Evolutionary conservation across 1,284 basidiomycete species (phyloP), one percentile per base, ranked within the genome.

Genomic region (Macrocystidia cucumis): DNA sequence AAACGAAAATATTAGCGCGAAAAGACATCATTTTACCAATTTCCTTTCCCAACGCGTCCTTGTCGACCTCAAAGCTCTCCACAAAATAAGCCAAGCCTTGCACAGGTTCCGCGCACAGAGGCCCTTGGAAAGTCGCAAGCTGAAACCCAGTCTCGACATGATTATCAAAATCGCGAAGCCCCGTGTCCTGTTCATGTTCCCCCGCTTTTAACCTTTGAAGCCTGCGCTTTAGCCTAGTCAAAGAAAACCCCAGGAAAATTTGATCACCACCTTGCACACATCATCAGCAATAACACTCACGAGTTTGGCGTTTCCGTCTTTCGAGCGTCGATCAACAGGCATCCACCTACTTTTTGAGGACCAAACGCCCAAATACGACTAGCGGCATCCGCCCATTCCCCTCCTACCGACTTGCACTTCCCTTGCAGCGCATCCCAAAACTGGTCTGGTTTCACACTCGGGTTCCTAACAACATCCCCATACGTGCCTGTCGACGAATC

Each of bases 91-190:
- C 91, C 63, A 98, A 65, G 0, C 95, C 96, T 43, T 95, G 84
- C 11, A 98, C 79, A 1, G 96, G 96, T 56, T 99, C 96, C 5
- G 84, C 86, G 47, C 96, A 98, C 16, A 98, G 59, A 5, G 96
- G 96, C 0, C 96, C 96, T 57, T 93, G 88, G 52, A 89, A 85
- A 0, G 85, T 88, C 2, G 93, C 92, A 29, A 98, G 73, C 60
- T 97, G 93, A 63, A 98, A 99, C 1, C 93, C 96, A 2, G 83
- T 84, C 55, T 98, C 93, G 29, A 98, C 69, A 42, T 83, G 72
- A 40, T 78, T 75, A 48, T 91, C 84, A 46, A 95, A 86, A 45
- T 89, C 84, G 37, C 48, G 55, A 31, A 52, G 52, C 9, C 53
- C 47, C 40, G 56, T 60, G 25, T 66, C 60, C 1, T 49, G 22